Conservation (phyloP, 2,329 filamentous ascomycete species). For the Zalaria obscura region DNA sequence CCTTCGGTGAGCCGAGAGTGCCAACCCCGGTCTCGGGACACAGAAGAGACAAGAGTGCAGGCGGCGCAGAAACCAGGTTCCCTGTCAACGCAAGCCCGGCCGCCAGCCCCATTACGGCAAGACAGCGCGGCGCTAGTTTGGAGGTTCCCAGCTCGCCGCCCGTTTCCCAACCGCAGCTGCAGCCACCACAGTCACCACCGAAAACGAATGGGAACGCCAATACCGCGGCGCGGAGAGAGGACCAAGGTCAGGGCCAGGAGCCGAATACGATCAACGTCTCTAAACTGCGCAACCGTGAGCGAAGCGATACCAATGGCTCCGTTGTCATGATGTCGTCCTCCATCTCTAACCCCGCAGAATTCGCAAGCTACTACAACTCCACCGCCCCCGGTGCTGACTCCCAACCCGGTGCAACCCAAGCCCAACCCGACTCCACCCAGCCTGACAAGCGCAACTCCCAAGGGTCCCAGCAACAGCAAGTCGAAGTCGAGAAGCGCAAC, state of each 20-base stretch:
- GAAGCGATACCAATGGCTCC: slow-evolving; percentile 8
- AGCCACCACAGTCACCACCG: slow-evolving; percentile 1
- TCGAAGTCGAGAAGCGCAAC: slow-evolving; percentile 46
- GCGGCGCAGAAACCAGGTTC: slow-evolving; percentile 54
- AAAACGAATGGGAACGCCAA: slow-evolving; percentile 8
- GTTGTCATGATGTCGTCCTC: slow-evolving; percentile 12
- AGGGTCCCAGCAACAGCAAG: slow-evolving; percentile 9
- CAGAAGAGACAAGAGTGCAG: slow-evolving; percentile 65
- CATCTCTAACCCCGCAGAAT: slow-evolving; percentile 13
- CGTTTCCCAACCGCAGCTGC: slow-evolving; percentile 5
- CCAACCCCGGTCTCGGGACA: slow-evolving; percentile 30
- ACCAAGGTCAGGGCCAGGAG: slow-evolving; percentile 1
- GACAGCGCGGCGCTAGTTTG: slow-evolving; percentile 46
- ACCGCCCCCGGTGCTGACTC: slow-evolving; percentile 8
- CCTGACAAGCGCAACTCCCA: slow-evolving; percentile 11
- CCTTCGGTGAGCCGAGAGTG: slow-evolving; percentile 3
- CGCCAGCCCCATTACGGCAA: slow-evolving; percentile 18
- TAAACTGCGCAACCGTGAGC: slow-evolving; percentile 3
- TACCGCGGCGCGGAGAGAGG: slow-evolving; percentile 6
- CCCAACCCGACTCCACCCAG: slow-evolving; percentile 8
- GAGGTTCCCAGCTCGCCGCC: slow-evolving; percentile 55
- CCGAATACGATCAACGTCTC: neutral
- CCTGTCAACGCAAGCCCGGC: slow-evolving; percentile 52
- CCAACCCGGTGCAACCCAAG: slow-evolving; percentile 9
- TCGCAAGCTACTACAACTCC: slow-evolving; percentile 7